Percentiles rank a stretch among this genome's conserved stretches.
These are phyloP conservation scores for Babesia ovata DNA, from an alignment of 169 alveolate genomes.

Conservation along the genomic window DNA sequence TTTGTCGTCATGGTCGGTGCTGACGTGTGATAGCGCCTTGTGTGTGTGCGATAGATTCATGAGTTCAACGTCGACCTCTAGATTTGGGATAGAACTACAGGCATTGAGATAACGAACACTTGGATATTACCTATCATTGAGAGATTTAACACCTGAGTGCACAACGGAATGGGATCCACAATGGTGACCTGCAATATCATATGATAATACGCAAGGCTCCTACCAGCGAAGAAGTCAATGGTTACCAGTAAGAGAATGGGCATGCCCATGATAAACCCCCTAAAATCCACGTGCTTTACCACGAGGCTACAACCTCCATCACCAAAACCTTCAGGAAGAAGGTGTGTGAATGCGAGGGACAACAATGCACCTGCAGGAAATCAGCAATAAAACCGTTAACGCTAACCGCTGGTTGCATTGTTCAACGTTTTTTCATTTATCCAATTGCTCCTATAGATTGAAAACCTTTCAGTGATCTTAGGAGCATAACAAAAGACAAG, in stretches of 20 bases:
- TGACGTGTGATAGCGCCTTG: slow-evolving; percentile 22
- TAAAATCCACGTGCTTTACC: slow-evolving; percentile 29
- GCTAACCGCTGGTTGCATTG: slow-evolving; percentile 68
- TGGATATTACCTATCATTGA: slow-evolving; percentile 11
- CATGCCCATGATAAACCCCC: slow-evolving; percentile 57
- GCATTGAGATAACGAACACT: background rate
- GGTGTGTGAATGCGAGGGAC: slow-evolving; percentile 63
- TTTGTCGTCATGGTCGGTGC: slow-evolving; percentile 11
- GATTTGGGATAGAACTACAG: background rate
- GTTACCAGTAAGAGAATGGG: slow-evolving; percentile 62
- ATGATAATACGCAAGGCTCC: background rate
- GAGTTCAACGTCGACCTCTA: slow-evolving; percentile 1
- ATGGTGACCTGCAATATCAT: slow-evolving; percentile 44
- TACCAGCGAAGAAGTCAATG: slow-evolving; percentile 67
- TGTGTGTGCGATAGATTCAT: background rate
- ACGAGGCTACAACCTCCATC: slow-evolving; percentile 4
- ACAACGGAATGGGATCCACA: slow-evolving; percentile 28
- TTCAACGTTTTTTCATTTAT: slow-evolving; percentile 50
- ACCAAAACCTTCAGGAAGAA: slow-evolving; percentile 67
- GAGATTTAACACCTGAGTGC: slow-evolving; percentile 19
- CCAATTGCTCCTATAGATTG: slow-evolving; percentile 40
- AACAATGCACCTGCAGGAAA: slow-evolving; percentile 56
- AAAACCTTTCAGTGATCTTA: slow-evolving; percentile 33
- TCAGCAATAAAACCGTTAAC: too few species aligned
- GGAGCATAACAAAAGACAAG: slow-evolving; percentile 62